These are phyloP conservation scores for Beauveria rudraprayagi DNA, from an alignment of 2,329 filamentous ascomycete genomes.

Conservation along the genomic window DNA sequence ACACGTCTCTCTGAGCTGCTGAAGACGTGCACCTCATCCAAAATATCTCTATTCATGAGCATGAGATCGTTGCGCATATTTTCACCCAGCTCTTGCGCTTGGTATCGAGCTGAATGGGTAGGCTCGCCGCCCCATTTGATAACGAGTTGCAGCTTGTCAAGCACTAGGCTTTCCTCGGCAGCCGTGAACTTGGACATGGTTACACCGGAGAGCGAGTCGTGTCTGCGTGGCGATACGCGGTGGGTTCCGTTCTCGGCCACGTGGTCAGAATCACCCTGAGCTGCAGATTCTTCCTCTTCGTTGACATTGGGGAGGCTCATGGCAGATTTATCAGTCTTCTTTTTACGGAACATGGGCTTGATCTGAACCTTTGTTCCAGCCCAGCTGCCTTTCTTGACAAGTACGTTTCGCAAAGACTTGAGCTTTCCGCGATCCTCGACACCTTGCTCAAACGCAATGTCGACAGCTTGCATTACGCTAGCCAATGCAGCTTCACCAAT, in stretches of 20 bases:
- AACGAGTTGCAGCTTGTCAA: conserved; percentile 94
- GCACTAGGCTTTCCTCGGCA: conserved; percentile 81
- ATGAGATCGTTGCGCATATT: conserved; percentile 94
- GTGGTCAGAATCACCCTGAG: conserved; percentile 17
- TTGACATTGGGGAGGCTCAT: conserved; percentile 27
- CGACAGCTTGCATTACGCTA: conserved; percentile 84
- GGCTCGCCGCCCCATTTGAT: conserved; percentile 99
- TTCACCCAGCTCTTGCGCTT: conserved; percentile 87
- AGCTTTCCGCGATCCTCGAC: conserved; percentile 83
- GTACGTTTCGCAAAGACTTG: conserved; percentile 72
- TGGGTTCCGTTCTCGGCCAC: not conserved
- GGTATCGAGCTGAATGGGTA: conserved; percentile 93
- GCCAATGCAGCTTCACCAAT: conserved; percentile 84
- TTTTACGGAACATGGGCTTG: conserved; percentile 96
- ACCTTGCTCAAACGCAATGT: conserved; percentile 66
- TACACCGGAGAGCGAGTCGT: conserved; percentile 80
- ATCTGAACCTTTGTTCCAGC: conserved; percentile 97
- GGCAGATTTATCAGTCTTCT: conserved; percentile 55
- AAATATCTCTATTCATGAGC: conserved; percentile 82
- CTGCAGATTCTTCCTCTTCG: conserved; percentile 21
- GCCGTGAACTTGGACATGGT: conserved; percentile 93
- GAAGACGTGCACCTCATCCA: conserved; percentile 90
- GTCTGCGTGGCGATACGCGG: conserved; percentile 46
- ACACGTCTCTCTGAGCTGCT: conserved; percentile 93
- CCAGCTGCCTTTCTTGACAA: conserved; percentile 89